These are phyloP conservation scores for Myxozyma monticola DNA, from an alignment of 805 yeast species.

Conservation along the genomic window DNA sequence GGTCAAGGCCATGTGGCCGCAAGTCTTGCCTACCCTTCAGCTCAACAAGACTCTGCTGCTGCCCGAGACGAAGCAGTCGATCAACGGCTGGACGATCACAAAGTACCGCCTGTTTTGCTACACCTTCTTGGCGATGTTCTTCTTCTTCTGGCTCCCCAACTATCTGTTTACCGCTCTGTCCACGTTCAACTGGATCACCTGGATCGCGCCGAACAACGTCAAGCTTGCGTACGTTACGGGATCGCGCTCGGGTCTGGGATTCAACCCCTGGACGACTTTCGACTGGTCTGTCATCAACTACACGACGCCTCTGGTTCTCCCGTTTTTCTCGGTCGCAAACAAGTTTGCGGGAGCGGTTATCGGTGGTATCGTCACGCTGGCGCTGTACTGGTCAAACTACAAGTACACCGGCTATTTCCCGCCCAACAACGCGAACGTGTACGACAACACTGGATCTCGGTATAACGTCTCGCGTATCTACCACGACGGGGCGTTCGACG, in stretches of 20 bases:
- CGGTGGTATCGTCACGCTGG: slow-evolving; percentile 11
- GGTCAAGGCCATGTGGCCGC: slow-evolving; percentile 65
- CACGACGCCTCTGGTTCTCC: slow-evolving; percentile 15
- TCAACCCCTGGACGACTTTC: slow-evolving; percentile 61
- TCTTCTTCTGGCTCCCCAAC: slow-evolving; percentile 63
- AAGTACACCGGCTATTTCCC: slow-evolving; percentile 43
- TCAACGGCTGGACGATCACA: slow-evolving; percentile 60
- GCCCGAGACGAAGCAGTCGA: slow-evolving; percentile 12
- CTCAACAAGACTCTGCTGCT: slow-evolving; percentile 47
- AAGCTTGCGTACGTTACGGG: slow-evolving; percentile 67
- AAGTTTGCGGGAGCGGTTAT: slow-evolving; percentile 10
- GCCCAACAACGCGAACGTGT: slow-evolving; percentile 48
- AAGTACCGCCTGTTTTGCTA: slow-evolving; percentile 51
- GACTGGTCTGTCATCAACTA: slow-evolving; percentile 50
- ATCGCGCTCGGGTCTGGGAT: slow-evolving; percentile 59
- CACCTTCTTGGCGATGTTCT: slow-evolving; percentile 44
- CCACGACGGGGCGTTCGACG: slow-evolving; percentile 46
- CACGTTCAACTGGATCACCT: slow-evolving; percentile 58
- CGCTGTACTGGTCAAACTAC: slow-evolving; percentile 13
- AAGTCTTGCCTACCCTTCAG: slow-evolving; percentile 58
- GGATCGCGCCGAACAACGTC: slow-evolving; percentile 60
- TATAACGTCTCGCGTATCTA: slow-evolving; percentile 55
- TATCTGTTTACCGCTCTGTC: slow-evolving; percentile 61
- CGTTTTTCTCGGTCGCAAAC: slow-evolving; percentile 17
- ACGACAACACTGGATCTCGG: slow-evolving; percentile 30